Base-by-base conservation (phyloP, 75 land plant genomes). In the Pseudotsuga menziesii region DNA sequence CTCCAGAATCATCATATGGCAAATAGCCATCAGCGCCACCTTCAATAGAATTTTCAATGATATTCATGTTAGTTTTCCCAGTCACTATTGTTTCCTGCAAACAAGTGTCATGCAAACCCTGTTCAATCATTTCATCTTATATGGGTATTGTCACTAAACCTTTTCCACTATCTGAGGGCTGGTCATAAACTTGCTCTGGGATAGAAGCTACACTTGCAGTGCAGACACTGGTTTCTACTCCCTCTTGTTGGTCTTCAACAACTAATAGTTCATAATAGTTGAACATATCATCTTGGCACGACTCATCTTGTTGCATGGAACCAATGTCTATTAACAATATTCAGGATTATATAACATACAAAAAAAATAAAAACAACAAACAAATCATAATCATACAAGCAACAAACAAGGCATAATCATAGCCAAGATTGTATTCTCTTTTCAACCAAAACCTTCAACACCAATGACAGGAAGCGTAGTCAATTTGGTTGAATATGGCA, bases 211-310 rank as follows among this genome's bases (percentile, higher is more conserved):
- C 32, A 29, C 32, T 29, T 29, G 1, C 32, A 29, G 32, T 29
- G 32, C 32, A 29, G 32, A 29, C 32, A 29, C 0, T 29, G 1
- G 32, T 29, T 29, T 29, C 32, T 29, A 29, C 32, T 29, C 32
- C 1, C 32, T 29, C 32, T 29, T 29, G 32, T 1, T 29, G 32
- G 32, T 29, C 32, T 29, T 29, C 32, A 29, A 29, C 32, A 29
- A 29, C 32, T 29, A 1, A 29, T 29, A 29, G 1, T 29, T 29
- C 32, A 41, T 16, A 22, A 69, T 20, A 11, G 35, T 48, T 69
- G 23, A 69, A 69, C 52, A 69, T 39, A 17, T 69, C 72, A 39
- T 39, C 72, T 39, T 69, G 67, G 39, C 39, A 64, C 39, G 15
- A 15, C 1, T 64, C 67, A 32, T 64, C 67, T 64, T 64, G 72